Conservation (phyloP, 345 rosid species). For the Camelina sativa region DNA sequence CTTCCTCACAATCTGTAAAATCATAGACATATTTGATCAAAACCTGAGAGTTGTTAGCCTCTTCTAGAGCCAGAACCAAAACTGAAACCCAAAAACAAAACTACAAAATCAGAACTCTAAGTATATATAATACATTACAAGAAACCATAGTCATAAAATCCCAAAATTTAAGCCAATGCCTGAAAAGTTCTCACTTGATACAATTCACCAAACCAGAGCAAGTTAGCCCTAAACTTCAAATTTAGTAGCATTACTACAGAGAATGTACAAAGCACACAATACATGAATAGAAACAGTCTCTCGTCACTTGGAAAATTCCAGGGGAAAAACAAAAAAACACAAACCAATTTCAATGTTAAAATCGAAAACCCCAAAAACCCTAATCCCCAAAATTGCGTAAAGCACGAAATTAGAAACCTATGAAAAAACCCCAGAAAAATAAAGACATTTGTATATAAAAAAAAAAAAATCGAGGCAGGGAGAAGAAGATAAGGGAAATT, state of each 20-base stretch:
- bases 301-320: background rate
- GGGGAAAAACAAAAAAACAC: background rate
- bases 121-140: background rate
- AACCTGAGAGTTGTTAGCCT: no score
- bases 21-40: constrained; percentile 16
- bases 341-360: background rate
- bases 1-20: constrained; percentile 32
- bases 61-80: no score
- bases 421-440: background rate
- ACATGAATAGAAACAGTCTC: background rate
- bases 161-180: background rate
- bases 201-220: background rate
- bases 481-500: background rate
- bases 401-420: background rate
- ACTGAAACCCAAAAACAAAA: constrained; percentile 20
- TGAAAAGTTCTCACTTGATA: background rate
- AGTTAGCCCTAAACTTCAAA: background rate
- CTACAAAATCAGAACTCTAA: constrained; percentile 6
- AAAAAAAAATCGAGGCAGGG: background rate
- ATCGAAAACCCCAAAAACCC: constrained; percentile 26
- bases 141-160: background rate
- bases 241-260: constrained; percentile 1
- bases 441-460: background rate
- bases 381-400: constrained; percentile 29
- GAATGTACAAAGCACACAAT: background rate